Conservation (phyloP, 495 filamentous ascomycete genomes). For the Penicillium riverlandense region DNA sequence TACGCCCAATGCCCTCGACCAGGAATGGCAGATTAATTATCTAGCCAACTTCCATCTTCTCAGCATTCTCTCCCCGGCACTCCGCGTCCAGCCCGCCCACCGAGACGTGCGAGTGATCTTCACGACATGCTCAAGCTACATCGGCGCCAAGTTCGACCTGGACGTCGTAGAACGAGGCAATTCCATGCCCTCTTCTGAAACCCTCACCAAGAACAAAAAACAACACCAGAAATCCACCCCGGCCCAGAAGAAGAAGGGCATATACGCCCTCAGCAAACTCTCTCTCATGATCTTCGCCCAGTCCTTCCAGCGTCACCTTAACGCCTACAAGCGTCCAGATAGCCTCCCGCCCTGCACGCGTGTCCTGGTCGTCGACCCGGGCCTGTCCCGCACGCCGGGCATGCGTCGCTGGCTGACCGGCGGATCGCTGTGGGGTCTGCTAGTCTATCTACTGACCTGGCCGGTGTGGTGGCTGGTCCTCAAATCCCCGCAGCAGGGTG, state of each 20-base stretch:
- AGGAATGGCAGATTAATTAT: conserved; percentile 90
- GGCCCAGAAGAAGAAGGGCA: conserved; percentile 9
- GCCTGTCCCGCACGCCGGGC: conserved; percentile 75
- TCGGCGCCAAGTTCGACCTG: conserved; percentile 58
- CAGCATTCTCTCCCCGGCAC: conserved; percentile 78
- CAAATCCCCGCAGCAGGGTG: conserved; percentile 74
- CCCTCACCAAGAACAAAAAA: conserved; percentile 5
- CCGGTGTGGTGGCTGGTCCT: conserved; percentile 79
- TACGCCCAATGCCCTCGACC: conserved; percentile 84
- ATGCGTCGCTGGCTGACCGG: conserved; percentile 78
- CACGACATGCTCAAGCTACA: conserved; percentile 79
- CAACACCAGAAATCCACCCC: conserved; percentile 2
- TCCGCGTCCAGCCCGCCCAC: conserved; percentile 85
- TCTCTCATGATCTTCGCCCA: conserved; percentile 81
- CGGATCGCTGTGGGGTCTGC: conserved; percentile 75
- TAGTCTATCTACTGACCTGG: conserved; percentile 71
- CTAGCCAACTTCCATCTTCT: conserved; percentile 93
- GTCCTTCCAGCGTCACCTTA: conserved; percentile 84
- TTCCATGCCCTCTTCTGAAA: conserved; percentile 19
- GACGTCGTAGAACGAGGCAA: conserved; percentile 25
- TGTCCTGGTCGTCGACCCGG: conserved; percentile 81
- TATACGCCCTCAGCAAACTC: conserved; percentile 83
- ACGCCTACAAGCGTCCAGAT: conserved; percentile 75
- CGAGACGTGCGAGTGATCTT: conserved; percentile 86
- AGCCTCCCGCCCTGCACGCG: conserved; percentile 69